phyloP scores from a whole-genome alignment of 768 basidiomycete species.

The Amanita phalloides region DNA sequence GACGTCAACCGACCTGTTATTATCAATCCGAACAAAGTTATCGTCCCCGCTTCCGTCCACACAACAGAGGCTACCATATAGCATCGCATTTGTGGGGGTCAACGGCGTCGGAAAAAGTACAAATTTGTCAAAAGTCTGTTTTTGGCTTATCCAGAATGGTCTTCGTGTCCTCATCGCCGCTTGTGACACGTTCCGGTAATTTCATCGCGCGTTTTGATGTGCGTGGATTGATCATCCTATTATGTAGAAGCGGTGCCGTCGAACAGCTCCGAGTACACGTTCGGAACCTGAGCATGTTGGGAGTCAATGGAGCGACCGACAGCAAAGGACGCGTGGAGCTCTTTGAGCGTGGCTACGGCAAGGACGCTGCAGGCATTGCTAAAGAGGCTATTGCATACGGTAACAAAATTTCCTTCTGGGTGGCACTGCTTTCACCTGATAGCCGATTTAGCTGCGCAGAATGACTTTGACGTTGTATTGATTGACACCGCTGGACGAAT shows the following conservation, averaged over 20 bases:
- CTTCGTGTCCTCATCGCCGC: constrained; percentile 92
- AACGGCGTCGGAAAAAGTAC: constrained; percentile 99
- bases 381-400: constrained; percentile 91
- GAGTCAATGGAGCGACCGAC: constrained; percentile 53
- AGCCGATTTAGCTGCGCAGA: constrained; percentile 22
- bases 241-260: constrained; percentile 80
- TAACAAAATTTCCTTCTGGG: constrained; percentile 15
- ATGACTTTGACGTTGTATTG: constrained; percentile 91
- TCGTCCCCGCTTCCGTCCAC: constrained; percentile 63
- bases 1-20: constrained; percentile 90
- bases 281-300: constrained; percentile 81
- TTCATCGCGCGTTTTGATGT: neutral
- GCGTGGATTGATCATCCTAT: neutral
- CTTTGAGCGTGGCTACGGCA: constrained; percentile 95
- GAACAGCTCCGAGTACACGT: constrained; percentile 97
- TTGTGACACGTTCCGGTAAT: constrained; percentile 86
- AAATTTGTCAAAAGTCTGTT: constrained; percentile 95
- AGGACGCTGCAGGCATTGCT: constrained; percentile 97
- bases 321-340: constrained; percentile 80
- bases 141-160: constrained; percentile 97
- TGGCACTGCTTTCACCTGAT: neutral
- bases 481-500: constrained; percentile 98
- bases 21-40: constrained; percentile 86
- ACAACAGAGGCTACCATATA: constrained; percentile 78
- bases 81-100: constrained; percentile 94